phyloP scores from a whole-genome alignment of 345 rosid species.

The Draba incana region DNA sequence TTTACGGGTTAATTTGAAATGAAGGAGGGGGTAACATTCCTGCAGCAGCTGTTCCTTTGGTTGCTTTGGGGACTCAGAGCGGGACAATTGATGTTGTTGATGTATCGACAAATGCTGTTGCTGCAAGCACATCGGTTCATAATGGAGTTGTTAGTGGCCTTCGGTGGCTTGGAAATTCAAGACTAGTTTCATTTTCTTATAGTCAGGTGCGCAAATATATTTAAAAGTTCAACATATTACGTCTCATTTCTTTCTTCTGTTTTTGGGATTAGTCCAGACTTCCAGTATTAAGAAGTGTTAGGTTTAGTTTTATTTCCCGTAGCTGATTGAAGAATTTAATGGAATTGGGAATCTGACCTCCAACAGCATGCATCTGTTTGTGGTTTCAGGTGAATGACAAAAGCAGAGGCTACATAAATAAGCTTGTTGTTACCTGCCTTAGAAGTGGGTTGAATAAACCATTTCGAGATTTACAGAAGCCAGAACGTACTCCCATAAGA shows the following conservation, averaged over 20 bases:
- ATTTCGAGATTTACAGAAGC: constrained; percentile 91
- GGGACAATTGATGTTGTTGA: constrained; percentile 89
- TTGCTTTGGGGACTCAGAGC: constrained; percentile 95
- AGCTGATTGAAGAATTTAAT: constrained; percentile 1
- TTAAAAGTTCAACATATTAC: constrained; percentile 7
- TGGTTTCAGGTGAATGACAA: constrained; percentile 81
- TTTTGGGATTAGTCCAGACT: constrained; percentile 1
- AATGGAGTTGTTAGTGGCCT: constrained; percentile 78
- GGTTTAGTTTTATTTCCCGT: constrained; percentile 21
- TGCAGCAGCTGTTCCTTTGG: constrained; percentile 93
- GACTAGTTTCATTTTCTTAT: constrained; percentile 88
- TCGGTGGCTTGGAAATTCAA: constrained; percentile 98
- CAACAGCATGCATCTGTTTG: constrained; percentile 25
- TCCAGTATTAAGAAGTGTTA: constrained; percentile 17
- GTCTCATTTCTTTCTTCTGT: constrained; percentile 27
- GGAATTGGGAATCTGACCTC: constrained; percentile 14
- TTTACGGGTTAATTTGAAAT: constrained; percentile 38
- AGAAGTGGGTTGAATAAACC: constrained; percentile 93
- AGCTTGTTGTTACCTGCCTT: constrained; percentile 85
- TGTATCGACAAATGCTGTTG: constrained; percentile 91
- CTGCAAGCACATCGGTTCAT: constrained; percentile 85
- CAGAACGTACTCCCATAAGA: constrained; percentile 94
- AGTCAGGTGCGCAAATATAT: constrained; percentile 58
- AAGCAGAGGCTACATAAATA: constrained; percentile 89
- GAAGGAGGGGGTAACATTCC: constrained; percentile 94